phyloP scores from a whole-genome alignment of 2,329 filamentous ascomycete species.

The Chaetomium sp. region DNA sequence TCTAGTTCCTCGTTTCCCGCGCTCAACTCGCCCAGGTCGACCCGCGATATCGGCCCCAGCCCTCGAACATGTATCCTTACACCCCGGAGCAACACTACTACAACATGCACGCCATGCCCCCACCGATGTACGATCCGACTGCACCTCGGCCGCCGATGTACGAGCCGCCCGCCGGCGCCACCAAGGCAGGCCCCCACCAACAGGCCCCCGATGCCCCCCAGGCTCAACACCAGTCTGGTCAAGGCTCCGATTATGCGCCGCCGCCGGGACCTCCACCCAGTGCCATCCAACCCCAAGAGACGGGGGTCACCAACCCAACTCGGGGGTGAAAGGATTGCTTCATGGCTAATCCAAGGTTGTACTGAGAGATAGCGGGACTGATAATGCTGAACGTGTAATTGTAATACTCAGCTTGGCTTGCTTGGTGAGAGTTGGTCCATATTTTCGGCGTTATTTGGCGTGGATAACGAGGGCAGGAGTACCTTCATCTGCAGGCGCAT shows the following conservation, averaged over 20 bases:
- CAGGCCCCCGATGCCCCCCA: conserved; percentile 26
- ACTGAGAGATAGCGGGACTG: too few species aligned
- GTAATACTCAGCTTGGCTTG: too few species aligned
- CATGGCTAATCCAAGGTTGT: neutral
- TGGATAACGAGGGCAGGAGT: too few species aligned
- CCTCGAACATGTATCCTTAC: conserved; percentile 34
- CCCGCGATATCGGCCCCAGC: conserved; percentile 42
- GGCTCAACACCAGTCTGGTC: conserved; percentile 16
- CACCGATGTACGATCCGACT: conserved; percentile 53
- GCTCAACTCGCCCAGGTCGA: conserved; percentile 41
- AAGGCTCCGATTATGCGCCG: neutral
- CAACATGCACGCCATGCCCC: conserved; percentile 48
- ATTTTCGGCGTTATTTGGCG: too few species aligned
- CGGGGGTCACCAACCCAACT: conserved; percentile 20
- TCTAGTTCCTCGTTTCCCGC: conserved; percentile 47
- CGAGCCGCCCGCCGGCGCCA: conserved; percentile 36
- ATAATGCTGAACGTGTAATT: too few species aligned
- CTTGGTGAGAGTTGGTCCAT: too few species aligned
- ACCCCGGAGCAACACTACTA: conserved; percentile 31
- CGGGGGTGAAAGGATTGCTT: conserved; percentile 12
- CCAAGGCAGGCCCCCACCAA: conserved; percentile 50
- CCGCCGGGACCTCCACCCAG: conserved; percentile 12
- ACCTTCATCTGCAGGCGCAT: neutral
- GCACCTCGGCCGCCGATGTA: conserved; percentile 48
- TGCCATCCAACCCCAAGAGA: conserved; percentile 20